Conservation (phyloP, 2,329 filamentous ascomycete species). For the Xylariaceae sp. region DNA sequence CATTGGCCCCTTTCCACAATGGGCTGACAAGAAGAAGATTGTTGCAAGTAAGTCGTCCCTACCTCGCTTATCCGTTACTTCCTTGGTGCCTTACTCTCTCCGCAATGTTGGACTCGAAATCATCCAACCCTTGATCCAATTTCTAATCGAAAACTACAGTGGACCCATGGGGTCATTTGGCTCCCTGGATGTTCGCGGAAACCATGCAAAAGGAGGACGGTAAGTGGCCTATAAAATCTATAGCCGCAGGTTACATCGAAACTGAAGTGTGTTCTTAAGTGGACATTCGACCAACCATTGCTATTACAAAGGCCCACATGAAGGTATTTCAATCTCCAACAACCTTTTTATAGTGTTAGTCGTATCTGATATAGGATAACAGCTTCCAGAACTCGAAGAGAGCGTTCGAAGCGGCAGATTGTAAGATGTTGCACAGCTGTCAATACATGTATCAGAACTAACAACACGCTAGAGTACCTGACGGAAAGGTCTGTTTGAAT, state of each 20-base stretch:
- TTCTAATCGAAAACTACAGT: constrained; percentile 35
- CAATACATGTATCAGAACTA: not conserved
- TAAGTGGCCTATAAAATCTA: constrained; percentile 28
- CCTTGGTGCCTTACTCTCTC: not conserved
- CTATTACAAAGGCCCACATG: constrained; percentile 91
- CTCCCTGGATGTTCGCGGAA: constrained; percentile 79
- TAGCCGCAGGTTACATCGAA: not conserved
- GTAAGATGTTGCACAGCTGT: constrained; percentile 34
- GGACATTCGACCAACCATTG: constrained; percentile 86
- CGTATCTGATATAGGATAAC: constrained; percentile 2
- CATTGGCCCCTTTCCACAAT: constrained; percentile 86
- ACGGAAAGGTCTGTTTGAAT: constrained; percentile 90
- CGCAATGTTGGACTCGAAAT: not conserved
- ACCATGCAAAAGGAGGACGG: constrained; percentile 72
- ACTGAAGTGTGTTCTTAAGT: constrained; percentile 42
- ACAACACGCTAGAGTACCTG: constrained; percentile 49
- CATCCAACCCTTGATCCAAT: not conserved
- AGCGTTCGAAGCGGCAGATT: constrained; percentile 79
- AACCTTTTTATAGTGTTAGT: constrained; percentile 10
- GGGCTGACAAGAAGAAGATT: constrained; percentile 88
- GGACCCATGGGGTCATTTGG: constrained; percentile 89
- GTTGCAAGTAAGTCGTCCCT: constrained; percentile 59
- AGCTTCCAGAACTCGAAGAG: constrained; percentile 87
- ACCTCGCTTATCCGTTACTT: not conserved
- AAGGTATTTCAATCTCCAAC: constrained; percentile 44